Percentiles rank a stretch among this genome's conserved stretches.
Evolutionary conservation across 1,284 basidiomycete genomes (phyloP).

Genomic region (Irpex rosettiformis): DNA sequence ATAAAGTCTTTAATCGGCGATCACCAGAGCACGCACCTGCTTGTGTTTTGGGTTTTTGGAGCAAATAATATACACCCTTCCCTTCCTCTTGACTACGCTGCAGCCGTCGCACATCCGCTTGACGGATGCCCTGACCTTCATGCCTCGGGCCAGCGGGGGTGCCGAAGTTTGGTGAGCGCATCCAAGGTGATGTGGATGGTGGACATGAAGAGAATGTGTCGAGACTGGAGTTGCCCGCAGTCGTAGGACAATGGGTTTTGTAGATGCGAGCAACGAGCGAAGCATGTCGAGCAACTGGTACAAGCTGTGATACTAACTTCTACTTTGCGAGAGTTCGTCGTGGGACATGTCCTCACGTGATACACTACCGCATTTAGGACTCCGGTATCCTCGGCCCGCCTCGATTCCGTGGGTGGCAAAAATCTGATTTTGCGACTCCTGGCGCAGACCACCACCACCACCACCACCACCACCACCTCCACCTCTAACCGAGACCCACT

Average conservation of each 20-base stretch:
- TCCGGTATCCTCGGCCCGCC: no score
- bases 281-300: conserved; percentile 43
- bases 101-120: conserved; percentile 93
- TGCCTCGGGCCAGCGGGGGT: conserved; percentile 61
- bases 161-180: conserved; percentile 20
- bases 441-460: no score
- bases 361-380: not conserved
- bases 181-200: conserved; percentile 31
- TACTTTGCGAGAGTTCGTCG: not conserved
- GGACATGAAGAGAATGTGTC: conserved; percentile 25
- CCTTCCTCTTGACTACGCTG: conserved; percentile 83
- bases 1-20: not conserved
- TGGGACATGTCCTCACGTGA: not conserved
- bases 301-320: not conserved
- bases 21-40: conserved; percentile 62
- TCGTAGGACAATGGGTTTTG: conserved; percentile 54
- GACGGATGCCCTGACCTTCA: conserved; percentile 96
- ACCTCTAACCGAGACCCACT: no score
- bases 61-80: conserved; percentile 91
- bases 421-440: not conserved
- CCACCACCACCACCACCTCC: no score
- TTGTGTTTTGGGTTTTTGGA: conserved; percentile 96
- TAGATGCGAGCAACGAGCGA: conserved; percentile 58
- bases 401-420: not conserved
- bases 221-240: conserved; percentile 39